Conservation (phyloP, 305 asterid species). For the Fraxinus nigra region DNA sequence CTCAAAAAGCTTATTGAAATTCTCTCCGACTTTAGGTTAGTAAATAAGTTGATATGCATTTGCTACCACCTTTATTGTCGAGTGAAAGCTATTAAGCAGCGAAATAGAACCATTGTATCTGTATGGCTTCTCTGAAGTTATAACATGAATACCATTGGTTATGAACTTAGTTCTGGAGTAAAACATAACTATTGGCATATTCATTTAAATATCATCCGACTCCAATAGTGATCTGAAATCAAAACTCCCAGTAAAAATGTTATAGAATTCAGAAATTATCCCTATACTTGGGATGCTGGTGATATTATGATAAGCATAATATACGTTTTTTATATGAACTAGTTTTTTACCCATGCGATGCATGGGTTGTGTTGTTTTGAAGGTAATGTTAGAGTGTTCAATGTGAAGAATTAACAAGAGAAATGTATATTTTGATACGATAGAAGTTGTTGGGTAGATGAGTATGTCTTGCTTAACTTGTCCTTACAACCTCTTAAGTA, state of each 20-base stretch:
- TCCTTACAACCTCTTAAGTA: too few species aligned
- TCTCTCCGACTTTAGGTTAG: constrained; percentile 75
- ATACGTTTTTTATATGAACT: not conserved
- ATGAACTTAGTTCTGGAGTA: not conserved
- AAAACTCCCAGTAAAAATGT: not conserved
- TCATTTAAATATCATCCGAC: not conserved
- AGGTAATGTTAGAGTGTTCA: too few species aligned
- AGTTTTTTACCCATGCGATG: too few species aligned
- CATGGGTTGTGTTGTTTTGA: too few species aligned
- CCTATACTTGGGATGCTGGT: not conserved
- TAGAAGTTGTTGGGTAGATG: too few species aligned
- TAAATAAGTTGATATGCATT: constrained; percentile 14
- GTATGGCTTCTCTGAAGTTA: constrained; percentile 2
- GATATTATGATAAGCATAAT: not conserved
- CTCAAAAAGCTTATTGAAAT: constrained; percentile 66
- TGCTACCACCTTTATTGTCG: constrained; percentile 6
- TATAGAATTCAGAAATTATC: not conserved
- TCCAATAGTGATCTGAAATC: not conserved
- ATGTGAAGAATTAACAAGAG: too few species aligned
- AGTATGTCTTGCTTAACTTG: too few species aligned
- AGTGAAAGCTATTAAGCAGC: not conserved
- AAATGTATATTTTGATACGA: too few species aligned
- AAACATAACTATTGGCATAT: not conserved
- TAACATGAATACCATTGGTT: not conserved
- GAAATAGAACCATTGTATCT: not conserved